Percentiles rank a stretch among this genome's conserved stretches.
Conservation (phyloP, 805 yeast genomes). For the Metschnikowia lunata region DNA sequence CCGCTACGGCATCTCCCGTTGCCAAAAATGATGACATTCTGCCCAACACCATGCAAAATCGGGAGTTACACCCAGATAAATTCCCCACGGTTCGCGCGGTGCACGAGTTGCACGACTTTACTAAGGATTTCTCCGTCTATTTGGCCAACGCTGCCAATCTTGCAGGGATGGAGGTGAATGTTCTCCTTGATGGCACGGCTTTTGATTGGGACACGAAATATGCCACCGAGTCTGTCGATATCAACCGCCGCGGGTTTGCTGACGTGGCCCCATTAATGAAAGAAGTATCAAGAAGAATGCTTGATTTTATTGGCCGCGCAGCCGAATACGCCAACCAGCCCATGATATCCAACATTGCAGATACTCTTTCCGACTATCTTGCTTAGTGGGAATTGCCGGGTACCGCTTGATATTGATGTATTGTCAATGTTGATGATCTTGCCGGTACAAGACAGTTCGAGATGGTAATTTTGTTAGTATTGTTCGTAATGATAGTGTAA, state of each 20-base stretch:
- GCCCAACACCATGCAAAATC: not conserved
- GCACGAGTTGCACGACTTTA: slow-evolving; percentile 3
- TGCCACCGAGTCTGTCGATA: not conserved
- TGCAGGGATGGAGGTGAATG: slow-evolving; percentile 3
- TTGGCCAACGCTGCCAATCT: slow-evolving; percentile 1
- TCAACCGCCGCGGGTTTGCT: slow-evolving; percentile 1
- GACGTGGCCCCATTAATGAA: slow-evolving; percentile 2
- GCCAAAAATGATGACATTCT: not conserved
- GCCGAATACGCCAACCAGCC: slow-evolving; percentile 1
- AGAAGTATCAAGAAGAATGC: slow-evolving; percentile 1
- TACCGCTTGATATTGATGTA: not conserved
- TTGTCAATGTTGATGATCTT: not conserved
- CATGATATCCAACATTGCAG: slow-evolving; percentile 1
- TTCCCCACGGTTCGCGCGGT: slow-evolving; percentile 5
- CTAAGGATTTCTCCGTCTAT: not conserved
- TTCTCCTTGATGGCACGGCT: slow-evolving; percentile 5
- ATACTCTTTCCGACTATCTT: slow-evolving; percentile 4
- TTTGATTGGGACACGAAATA: slow-evolving; percentile 4
- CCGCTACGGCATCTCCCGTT: not conserved
- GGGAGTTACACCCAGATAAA: slow-evolving; percentile 4
- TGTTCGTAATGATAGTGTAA: too few species aligned
- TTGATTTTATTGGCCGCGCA: not conserved
- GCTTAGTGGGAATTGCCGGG: not conserved
- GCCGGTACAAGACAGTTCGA: too few species aligned
- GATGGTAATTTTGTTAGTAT: too few species aligned